Base-by-base conservation (phyloP, 1,284 basidiomycete species). In the Ceratobasidium sp. region DNA sequence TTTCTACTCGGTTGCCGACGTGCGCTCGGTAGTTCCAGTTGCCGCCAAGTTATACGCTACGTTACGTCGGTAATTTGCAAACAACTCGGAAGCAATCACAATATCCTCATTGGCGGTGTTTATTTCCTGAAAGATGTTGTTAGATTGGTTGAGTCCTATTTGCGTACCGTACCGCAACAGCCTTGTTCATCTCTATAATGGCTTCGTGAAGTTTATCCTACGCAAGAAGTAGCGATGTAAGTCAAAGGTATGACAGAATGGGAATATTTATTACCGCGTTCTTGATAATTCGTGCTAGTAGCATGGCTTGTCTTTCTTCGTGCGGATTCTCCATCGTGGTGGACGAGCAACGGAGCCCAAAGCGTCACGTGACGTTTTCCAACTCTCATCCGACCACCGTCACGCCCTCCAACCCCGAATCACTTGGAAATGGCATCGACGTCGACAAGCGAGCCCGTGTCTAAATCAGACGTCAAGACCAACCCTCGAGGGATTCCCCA, bases 401-500 rank as follows among this genome's bases (percentile, higher is more conserved):
- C n/a, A n/a, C n/a, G n/a, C n/a, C n/a, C n/a, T n/a, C 42, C 15
- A 38, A 6, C 35, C 47, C 60, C 38, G 31, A 31, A 38, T n/a
- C 45, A 5, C 29, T n/a, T n/a, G n/a, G 25, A 31, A 40, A 65
- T 65, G 62, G 62, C 62, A 4, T 53, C 62, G 1, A 43, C 62
- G 1, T 65, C 58, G n/a, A 31, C 49, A 13, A 47, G 32, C n/a
- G 62, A 27, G 27, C 12, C 49, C 1, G 38, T 40, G 29, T 25
- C 31, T 7, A 20, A 13, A 60, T 34, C 42, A 7, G 53, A 77
- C 69, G 75, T 80, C 71, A 84, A 88, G 76, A 87, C 88, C 75
- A 98, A 96, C 75, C 88, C 94, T 0, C 83, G 95, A 64, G 96
- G 96, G 1, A 98, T 99, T 70, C 96, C 96, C 13, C 89, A 90